phyloP scores from a whole-genome alignment of 2,329 filamentous ascomycete species.

The Pyricularia grisea region DNA sequence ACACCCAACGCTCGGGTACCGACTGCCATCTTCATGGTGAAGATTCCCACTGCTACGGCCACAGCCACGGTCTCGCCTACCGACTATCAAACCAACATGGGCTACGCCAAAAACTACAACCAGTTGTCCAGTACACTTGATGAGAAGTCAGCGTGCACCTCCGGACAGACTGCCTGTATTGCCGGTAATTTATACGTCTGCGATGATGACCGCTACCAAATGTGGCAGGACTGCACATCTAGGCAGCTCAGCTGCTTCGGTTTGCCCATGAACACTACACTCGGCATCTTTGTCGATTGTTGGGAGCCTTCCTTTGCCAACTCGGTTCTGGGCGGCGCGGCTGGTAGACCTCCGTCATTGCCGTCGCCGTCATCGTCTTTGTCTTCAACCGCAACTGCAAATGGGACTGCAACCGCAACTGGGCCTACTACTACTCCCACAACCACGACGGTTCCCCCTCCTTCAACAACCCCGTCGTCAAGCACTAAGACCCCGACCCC shows the following conservation, averaged over 20 bases:
- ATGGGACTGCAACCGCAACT: not conserved
- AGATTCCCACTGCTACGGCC: conserved; percentile 6
- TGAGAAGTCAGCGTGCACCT: conserved; percentile 33
- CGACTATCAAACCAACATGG: conserved; percentile 34
- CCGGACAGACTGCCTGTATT: conserved; percentile 42
- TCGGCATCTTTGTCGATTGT: conserved; percentile 41
- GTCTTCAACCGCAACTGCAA: not conserved
- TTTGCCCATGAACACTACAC: conserved; percentile 39
- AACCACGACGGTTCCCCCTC: not conserved
- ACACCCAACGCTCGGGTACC: conserved; percentile 28
- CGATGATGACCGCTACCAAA: conserved; percentile 18
- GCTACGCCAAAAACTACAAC: conserved; percentile 35
- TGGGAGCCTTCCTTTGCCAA: conserved; percentile 28
- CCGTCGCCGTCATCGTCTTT: not conserved
- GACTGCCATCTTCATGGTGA: conserved; percentile 24
- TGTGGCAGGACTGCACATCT: conserved; percentile 6
- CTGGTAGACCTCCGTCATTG: not conserved
- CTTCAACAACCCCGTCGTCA: not conserved
- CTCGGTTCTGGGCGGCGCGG: conserved; percentile 27
- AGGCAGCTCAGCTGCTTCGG: conserved; percentile 40
- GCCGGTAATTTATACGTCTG: conserved; percentile 39
- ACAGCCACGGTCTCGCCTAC: conserved; percentile 30
- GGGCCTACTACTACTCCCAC: not conserved
- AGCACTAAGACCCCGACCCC: not conserved
- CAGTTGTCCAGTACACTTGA: conserved; percentile 32